Conservation (phyloP, 179 eudicot species). For the Amaranthus tricolor region DNA sequence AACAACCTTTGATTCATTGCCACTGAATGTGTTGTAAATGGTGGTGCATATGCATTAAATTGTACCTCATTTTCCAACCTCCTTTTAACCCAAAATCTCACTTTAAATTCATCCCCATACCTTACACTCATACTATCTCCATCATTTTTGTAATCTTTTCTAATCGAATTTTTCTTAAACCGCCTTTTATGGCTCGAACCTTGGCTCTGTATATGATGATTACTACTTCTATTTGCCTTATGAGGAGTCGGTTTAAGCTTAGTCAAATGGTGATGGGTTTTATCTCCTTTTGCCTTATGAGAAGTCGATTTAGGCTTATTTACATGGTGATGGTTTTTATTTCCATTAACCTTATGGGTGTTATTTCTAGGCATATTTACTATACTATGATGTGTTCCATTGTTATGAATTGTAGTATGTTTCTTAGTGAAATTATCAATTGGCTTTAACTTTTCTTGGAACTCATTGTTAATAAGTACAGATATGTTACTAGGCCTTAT, state of each 20-base stretch:
- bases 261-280: neutral
- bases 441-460: neutral
- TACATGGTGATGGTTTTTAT: no score
- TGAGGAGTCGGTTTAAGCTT: neutral
- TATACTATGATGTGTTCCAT: neutral
- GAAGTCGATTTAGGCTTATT: neutral
- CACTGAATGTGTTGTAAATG: constrained; percentile 79
- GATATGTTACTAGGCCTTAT: constrained; percentile 27
- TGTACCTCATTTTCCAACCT: constrained; percentile 21
- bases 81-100: constrained; percentile 25
- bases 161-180: neutral
- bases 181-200: neutral
- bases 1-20: constrained; percentile 67
- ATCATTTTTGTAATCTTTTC: neutral
- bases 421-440: neutral
- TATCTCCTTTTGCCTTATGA: neutral
- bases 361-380: neutral
- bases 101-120: constrained; percentile 29
- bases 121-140: constrained; percentile 11
- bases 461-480: neutral
- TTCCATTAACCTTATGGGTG: neutral
- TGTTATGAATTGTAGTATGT: neutral
- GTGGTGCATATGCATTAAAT: constrained; percentile 55
- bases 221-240: neutral
- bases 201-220: neutral